A percentile compares a stretch with the other conserved stretches of the same genome.
These are phyloP conservation scores for Fraxinus greggii DNA, from an alignment of 305 asterid genomes.

Conservation along the genomic window DNA sequence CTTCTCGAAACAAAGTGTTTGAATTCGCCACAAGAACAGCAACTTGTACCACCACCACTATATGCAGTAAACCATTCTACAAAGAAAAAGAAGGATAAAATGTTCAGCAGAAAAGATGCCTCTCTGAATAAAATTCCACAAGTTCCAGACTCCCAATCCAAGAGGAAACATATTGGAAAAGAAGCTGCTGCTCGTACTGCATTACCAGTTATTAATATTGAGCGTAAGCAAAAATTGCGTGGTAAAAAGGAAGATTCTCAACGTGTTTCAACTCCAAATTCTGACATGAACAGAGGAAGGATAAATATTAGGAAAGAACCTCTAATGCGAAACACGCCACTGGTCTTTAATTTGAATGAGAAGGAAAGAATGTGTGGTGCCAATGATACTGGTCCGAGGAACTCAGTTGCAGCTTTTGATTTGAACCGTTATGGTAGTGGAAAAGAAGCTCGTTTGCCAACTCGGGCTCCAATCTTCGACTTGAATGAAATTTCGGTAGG, in stretches of 20 bases:
- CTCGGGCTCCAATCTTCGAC: conserved; percentile 72
- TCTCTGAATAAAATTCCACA: conserved; percentile 37
- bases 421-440: conserved; percentile 50
- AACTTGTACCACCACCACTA: conserved; percentile 2
- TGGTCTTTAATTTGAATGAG: conserved; percentile 33
- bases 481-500: conserved; percentile 80
- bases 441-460: conserved; percentile 44
- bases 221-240: conserved; percentile 19
- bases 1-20: conserved; percentile 41
- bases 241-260: conserved; percentile 16
- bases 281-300: conserved; percentile 40
- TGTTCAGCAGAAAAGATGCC: conserved; percentile 31
- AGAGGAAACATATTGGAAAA: conserved; percentile 38
- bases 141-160: conserved; percentile 32
- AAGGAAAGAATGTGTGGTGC: conserved; percentile 38
- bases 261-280: conserved; percentile 7
- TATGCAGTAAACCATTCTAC: conserved; percentile 28
- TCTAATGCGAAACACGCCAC: conserved; percentile 18
- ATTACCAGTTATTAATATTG: conserved; percentile 16
- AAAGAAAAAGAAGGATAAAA: conserved; percentile 31
- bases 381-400: conserved; percentile 31
- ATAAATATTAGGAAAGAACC: conserved; percentile 33
- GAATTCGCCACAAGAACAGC: conserved; percentile 33
- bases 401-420: conserved; percentile 41
- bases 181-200: conserved; percentile 24